Conservation (phyloP, 2,329 filamentous ascomycete species). For the Hypoxylon sp. region DNA sequence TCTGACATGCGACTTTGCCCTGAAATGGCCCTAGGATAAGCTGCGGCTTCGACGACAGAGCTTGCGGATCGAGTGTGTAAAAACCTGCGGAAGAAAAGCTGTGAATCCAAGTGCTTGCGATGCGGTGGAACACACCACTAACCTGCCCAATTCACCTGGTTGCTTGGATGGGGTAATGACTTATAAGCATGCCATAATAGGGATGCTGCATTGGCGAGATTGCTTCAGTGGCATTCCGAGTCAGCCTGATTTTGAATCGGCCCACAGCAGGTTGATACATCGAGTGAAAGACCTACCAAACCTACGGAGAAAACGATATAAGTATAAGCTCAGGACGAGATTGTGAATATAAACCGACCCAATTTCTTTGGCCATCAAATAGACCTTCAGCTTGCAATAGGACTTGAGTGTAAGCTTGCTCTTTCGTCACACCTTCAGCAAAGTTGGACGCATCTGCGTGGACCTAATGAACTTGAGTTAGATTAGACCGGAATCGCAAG, state of each 20-base stretch:
- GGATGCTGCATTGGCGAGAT: constrained; percentile 78
- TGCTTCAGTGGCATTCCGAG: constrained; percentile 57
- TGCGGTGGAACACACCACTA: constrained; percentile 24
- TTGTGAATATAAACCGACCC: constrained; percentile 62
- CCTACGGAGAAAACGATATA: constrained; percentile 42
- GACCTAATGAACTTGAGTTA: constrained; percentile 29
- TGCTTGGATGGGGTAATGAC: constrained; percentile 72
- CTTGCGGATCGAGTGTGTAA: constrained; percentile 69
- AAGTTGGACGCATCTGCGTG: constrained; percentile 85
- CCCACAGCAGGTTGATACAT: no score
- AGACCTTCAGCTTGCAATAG: constrained; percentile 74
- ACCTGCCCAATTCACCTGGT: constrained; percentile 80
- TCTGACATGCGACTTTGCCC: constrained; percentile 82
- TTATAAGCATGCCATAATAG: constrained; percentile 83
- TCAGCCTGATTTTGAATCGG: not conserved
- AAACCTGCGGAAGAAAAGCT: constrained; percentile 63
- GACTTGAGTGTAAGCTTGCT: constrained; percentile 77
- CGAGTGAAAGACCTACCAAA: constrained; percentile 48
- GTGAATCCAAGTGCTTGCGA: constrained; percentile 2
- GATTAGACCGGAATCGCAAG: no score
- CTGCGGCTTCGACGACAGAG: constrained; percentile 51
- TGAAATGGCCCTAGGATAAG: constrained; percentile 84
- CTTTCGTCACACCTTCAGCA: constrained; percentile 69
- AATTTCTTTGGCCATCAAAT: constrained; percentile 78
- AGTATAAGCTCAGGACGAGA: constrained; percentile 20